These are phyloP conservation scores for Bathelium albidoporum DNA, from an alignment of 495 filamentous ascomycete species.

Conservation along the genomic window DNA sequence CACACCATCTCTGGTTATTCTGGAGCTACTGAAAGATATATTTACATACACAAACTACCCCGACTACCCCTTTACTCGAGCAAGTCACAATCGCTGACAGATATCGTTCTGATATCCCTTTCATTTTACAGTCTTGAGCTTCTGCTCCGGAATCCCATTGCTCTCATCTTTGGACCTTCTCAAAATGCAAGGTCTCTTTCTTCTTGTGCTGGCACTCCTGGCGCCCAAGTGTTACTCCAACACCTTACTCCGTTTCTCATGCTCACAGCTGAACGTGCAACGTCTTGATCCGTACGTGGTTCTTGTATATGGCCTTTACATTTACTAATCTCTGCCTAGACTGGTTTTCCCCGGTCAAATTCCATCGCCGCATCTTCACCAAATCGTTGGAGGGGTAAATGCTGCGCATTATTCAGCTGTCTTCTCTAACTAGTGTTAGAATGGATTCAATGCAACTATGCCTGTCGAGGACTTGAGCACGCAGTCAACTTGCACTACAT, in stretches of 20 bases:
- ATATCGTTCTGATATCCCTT: neutral
- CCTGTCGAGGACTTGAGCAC: constrained; percentile 15
- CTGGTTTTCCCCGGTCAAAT: constrained; percentile 19
- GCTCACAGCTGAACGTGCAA: constrained; percentile 37
- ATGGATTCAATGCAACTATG: constrained; percentile 24
- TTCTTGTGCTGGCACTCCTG: neutral
- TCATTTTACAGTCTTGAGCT: neutral
- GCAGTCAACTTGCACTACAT: constrained; percentile 20
- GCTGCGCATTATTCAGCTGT: constrained; percentile 14
- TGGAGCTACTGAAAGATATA: neutral
- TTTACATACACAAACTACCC: neutral
- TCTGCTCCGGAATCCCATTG: neutral
- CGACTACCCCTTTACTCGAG: neutral
- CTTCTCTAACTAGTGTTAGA: constrained; percentile 8
- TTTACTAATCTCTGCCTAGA: neutral
- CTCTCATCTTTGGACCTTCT: neutral
- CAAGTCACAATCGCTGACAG: neutral
- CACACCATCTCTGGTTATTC: neutral
- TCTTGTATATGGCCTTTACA: constrained; percentile 10
- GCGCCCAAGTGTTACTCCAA: neutral
- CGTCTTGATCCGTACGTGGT: constrained; percentile 33
- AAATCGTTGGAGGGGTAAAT: constrained; percentile 21
- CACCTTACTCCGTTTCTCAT: constrained; percentile 34
- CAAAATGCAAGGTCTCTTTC: neutral
- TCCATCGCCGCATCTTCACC: constrained; percentile 23